A percentile compares a stretch with the other conserved stretches of the same genome.
These are phyloP conservation scores for Aspergillus pseudoterreus DNA, from an alignment of 2,329 filamentous ascomycete species.

Conservation along the genomic window DNA sequence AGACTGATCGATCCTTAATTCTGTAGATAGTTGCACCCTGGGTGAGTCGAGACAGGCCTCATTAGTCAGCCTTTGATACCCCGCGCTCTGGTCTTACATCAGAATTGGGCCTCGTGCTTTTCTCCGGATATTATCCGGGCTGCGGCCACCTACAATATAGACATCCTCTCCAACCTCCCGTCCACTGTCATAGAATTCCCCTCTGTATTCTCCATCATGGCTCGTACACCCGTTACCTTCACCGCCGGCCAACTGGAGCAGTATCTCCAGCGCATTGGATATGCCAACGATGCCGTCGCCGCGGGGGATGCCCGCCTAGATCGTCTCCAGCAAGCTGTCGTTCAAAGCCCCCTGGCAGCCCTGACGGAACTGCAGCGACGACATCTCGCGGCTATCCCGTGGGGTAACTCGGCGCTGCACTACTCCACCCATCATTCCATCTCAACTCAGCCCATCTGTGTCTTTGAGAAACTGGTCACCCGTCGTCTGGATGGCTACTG, in stretches of 20 bases:
- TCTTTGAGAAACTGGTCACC: slow-evolving; percentile 54
- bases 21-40: no score
- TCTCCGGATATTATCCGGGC: background rate
- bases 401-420: slow-evolving; percentile 57
- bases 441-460: slow-evolving; percentile 45
- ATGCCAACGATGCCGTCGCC: slow-evolving; percentile 14
- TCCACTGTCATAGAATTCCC: no score
- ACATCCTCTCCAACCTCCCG: no score
- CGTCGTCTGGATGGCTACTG: slow-evolving; percentile 56
- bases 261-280: slow-evolving; percentile 33
- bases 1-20: no score
- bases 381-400: slow-evolving; percentile 50
- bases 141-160: no score
- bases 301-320: slow-evolving; percentile 19
- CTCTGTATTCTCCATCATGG: no score
- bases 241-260: slow-evolving; percentile 32
- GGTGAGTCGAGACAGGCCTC: no score
- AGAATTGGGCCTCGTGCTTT: background rate
- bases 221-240: slow-evolving; percentile 20
- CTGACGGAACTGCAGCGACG: slow-evolving; percentile 36
- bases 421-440: slow-evolving; percentile 49
- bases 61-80: no score
- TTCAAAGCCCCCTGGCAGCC: slow-evolving; percentile 27
- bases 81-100: no score
- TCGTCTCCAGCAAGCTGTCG: slow-evolving; percentile 24